Evolutionary conservation across 2,329 filamentous ascomycete genomes (phyloP), one percentile per base, ranked within the genome.

Genomic region (Fusarium caatingaense): DNA sequence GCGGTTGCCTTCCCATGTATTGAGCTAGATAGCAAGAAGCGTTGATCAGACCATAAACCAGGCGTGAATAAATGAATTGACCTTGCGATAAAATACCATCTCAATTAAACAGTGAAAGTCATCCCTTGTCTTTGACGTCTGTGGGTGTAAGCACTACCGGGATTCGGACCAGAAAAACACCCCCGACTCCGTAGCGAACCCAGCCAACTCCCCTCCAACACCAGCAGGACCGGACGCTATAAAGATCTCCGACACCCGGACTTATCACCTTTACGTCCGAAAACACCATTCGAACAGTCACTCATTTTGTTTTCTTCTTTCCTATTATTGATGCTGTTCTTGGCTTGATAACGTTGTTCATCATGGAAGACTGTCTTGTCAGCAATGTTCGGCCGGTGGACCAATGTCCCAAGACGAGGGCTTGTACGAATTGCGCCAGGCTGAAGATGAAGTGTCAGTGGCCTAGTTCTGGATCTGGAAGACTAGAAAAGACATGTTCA

Each of bases 401-500:
- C 27, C 11, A 20, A 27, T 44, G 23, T n/a, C 60, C 45, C 0
- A 79, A 77, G 62, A 51, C 68, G n/a, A 76, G 79, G 53, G 79
- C 79, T 8, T 80, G 79, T 56, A 69, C 59, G 15, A 78, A 73
- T 34, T 80, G 79, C 63, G 79, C 77, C 28, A 73, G 75, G 23
- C 69, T 80, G 13, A 80, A 80, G 71, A 81, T 80, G 68, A 80
- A 77, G 48, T 81, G 79, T 49, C 74, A 74, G 23, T 81, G 78
- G 79, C 75, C 73, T 32, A 66, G 40, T 28, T 57, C 70, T 37
- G 77, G 71, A 0, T 60, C 72, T 16, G 71, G 56, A 3, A 57
- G 68, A 20, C 25, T 56, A 21, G 71, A 74, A 41, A 64, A 61
- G 32, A 56, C 49, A 4, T 79, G 77, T 48, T 72, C 76, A 30